Base-by-base conservation (phyloP, 805 yeast genomes). In the Kluyveromyces aestuarii region DNA sequence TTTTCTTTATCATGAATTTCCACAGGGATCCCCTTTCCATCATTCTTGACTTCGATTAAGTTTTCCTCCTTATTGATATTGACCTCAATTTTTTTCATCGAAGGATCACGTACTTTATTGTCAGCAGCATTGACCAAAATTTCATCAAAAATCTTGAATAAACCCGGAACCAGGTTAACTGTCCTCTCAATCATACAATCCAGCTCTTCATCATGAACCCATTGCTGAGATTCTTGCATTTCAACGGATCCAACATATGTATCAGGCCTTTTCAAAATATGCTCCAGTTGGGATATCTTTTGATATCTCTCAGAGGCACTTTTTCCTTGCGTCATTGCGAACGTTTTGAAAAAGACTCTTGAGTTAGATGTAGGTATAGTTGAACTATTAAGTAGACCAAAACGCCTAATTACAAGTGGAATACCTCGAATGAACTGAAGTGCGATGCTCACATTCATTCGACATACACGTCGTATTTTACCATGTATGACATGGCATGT, bases 111-210 rank as follows among this genome's bases (percentile, higher is more conserved):
- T 52, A 91, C 91, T 71, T 93, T 93, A 72, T 93, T 93, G 69
- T 93, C 99, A 13, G 99, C 99, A 6, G 99, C 98, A 66, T 93
- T 93, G 47, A 93, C 99, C 52, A 93, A 72, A 50, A 93, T 90
- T 70, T 93, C 99, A 67, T 93, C 99, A 64, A 93, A 93, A 48
- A 93, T 91, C 69, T 93, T 93, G 70, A 88, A 91, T 52, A 93
- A 70, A 44, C 98, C 99, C 2, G 99, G 99, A 10, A 93, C 98
- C 55, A 90, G 85, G 41, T 74, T 78, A 27, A 93, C 96, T 1
- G 61, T 63, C 52, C 71, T 77, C 53, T 74, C 77, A 14, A 63
- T 75, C 86, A 85, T 80, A 11, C 77, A 70, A 44, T 78, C 75
- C 1, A 76, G 70, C 41, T 77, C 83, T 41, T 78, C 81, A 63